Evolutionary conservation across 176 grass and related monocot species (phyloP).

Genomic region (Paspalum notatum): DNA sequence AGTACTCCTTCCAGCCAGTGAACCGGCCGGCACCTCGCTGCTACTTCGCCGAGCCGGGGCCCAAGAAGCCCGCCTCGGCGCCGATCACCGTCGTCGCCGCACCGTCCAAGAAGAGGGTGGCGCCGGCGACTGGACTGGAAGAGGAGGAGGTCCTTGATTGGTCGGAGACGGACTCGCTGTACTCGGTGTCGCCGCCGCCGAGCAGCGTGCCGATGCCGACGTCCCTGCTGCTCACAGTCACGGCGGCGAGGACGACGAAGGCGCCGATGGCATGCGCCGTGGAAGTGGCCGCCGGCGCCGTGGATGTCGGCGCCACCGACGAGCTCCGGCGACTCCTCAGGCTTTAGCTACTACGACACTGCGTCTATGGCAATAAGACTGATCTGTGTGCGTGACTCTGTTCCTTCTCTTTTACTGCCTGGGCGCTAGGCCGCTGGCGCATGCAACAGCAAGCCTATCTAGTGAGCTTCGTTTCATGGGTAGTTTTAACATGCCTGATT

Average conservation of each 20-base stretch:
- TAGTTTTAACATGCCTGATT: constrained; percentile 38
- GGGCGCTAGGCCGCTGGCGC: neutral
- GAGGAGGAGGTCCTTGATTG: constrained; percentile 1
- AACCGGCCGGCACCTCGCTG: neutral
- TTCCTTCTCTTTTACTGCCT: neutral
- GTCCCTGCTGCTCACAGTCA: constrained; percentile 45
- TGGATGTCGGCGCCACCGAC: constrained; percentile 71
- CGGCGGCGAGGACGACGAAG: constrained; percentile 42
- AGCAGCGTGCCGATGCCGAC: constrained; percentile 88
- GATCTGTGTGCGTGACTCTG: neutral
- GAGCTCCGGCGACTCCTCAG: constrained; percentile 71
- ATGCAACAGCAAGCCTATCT: constrained; percentile 1
- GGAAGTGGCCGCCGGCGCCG: constrained; percentile 26
- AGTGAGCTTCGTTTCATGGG: constrained; percentile 19
- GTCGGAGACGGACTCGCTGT: constrained; percentile 45
- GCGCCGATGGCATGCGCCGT: constrained; percentile 41
- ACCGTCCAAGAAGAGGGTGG: constrained; percentile 18
- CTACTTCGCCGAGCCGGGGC: constrained; percentile 1
- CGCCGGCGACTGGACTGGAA: neutral
- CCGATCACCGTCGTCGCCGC: constrained; percentile 36
- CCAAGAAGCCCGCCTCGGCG: constrained; percentile 3
- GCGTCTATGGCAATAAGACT: neutral
- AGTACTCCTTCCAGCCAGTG: constrained; percentile 24
- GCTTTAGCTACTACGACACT: constrained; percentile 40
- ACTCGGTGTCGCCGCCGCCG: constrained; percentile 75